Base-by-base conservation (phyloP, 306 rosid species). In the Morella rubra region DNA sequence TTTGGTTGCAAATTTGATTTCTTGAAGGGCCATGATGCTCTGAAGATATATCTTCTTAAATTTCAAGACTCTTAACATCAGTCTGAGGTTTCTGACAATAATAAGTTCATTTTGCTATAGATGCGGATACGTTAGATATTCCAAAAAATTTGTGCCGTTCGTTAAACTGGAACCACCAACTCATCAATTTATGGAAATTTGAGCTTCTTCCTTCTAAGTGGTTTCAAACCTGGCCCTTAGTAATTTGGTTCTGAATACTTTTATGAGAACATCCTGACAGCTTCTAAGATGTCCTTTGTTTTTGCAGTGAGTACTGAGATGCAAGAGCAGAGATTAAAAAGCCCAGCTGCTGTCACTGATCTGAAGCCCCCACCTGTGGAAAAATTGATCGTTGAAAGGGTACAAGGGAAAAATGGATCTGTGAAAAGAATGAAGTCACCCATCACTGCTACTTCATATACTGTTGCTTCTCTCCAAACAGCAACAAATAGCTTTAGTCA, bases 401-500 rank as follows among this genome's bases (percentile, higher is more conserved):
- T 89, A 72, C 88, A 91, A 71, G 83, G 79, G 1, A 92, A 87
- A 73, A 95, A 88, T 68, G 98, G 96, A 82, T 90, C 97, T 18
- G 79, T 81, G 40, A 91, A 84, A 90, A 88, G 91, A 76, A 84
- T 87, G 78, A 96, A 91, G 76, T 88, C 98, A 22, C 98, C 97
- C n/a, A 91, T 96, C 72, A 92, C 98, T 82, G 93, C 99, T 42
- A 87, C 99, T 47, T 79, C 97, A 2, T 88, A 92, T 73, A 89
- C 99, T 4, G 87, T 96, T 76, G 93, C 99, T 66, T 70, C 96
- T 80, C 98, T 96, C 79, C 99, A 96, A 82, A 89, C 89, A 64
- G 96, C 98, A 80, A 92, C 99, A 8, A 96, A 96, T 84, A 92
- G 97, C 92, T 96, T 96, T 76, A 91, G 97, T 79, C 99, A 96